Evolutionary conservation across 2,329 filamentous ascomycete species (phyloP).

Genomic region (Talaromyces sp.): DNA sequence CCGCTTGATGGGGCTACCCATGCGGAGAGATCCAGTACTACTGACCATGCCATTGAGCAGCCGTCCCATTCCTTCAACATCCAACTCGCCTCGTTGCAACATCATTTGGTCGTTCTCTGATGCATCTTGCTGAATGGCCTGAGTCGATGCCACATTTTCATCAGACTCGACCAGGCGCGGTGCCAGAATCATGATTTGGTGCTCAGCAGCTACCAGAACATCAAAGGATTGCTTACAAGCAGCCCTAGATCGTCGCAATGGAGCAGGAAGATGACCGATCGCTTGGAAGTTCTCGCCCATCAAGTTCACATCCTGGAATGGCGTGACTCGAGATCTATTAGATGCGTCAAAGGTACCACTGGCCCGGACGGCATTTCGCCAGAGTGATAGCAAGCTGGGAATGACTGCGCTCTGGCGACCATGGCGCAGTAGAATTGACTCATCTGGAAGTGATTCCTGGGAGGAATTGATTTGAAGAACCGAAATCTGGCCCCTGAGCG

Average conservation of each 20-base stretch:
- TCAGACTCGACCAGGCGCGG: constrained; percentile 33
- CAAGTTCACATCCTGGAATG: constrained; percentile 42
- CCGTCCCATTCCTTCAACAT: constrained; percentile 52
- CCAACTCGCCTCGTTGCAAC: constrained; percentile 47
- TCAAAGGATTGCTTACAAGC: constrained; percentile 35
- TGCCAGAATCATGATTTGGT: constrained; percentile 43
- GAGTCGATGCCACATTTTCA: constrained; percentile 11
- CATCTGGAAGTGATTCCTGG: constrained; percentile 42
- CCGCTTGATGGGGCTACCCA: constrained; percentile 41
- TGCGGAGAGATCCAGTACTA: constrained; percentile 31
- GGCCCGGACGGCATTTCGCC: constrained; percentile 45
- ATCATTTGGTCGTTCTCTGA: constrained; percentile 44
- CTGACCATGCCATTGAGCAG: constrained; percentile 48
- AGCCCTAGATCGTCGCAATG: constrained; percentile 26
- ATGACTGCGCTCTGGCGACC: constrained; percentile 45
- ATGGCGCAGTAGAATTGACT: constrained; percentile 49
- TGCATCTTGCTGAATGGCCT: constrained; percentile 19
- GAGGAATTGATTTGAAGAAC: constrained; percentile 42
- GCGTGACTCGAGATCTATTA: constrained; percentile 40
- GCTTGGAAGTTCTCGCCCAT: constrained; percentile 46
- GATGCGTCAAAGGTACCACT: constrained; percentile 44
- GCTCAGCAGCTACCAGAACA: constrained; percentile 45
- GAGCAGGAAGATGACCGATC: constrained; percentile 40
- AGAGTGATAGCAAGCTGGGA: constrained; percentile 47
- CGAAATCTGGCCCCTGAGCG: constrained; percentile 45